These are phyloP conservation scores for Omphalotus olearius DNA, from an alignment of 1,284 basidiomycete genomes.

Conservation along the genomic window DNA sequence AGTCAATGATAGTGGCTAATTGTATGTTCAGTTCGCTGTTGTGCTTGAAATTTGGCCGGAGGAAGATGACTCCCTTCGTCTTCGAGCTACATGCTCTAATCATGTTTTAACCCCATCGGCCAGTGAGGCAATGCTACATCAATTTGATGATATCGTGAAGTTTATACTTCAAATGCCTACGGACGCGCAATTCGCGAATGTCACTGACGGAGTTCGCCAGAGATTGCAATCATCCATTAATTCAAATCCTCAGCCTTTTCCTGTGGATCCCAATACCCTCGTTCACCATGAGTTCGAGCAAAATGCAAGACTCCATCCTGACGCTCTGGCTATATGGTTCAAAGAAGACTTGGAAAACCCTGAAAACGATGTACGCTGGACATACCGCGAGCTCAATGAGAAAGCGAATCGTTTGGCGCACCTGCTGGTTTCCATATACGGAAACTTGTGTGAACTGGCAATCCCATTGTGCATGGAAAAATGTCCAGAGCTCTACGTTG, in stretches of 20 bases:
- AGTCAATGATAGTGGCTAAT: neutral
- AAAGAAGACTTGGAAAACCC: conserved; percentile 8
- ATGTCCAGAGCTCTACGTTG: conserved; percentile 11
- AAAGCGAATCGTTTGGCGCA: conserved; percentile 11
- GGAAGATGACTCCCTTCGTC: conserved; percentile 9
- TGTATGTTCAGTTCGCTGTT: conserved; percentile 1
- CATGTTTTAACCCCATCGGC: conserved; percentile 10
- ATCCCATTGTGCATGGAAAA: conserved; percentile 14
- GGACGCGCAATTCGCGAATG: neutral
- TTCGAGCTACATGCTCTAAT: conserved; percentile 9
- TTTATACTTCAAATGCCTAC: conserved; percentile 2
- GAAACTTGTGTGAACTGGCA: conserved; percentile 11
- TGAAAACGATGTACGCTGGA: conserved; percentile 6
- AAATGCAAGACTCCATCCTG: conserved; percentile 3
- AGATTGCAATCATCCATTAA: conserved; percentile 9
- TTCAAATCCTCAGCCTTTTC: neutral
- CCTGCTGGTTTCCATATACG: conserved; percentile 5
- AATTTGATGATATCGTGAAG: conserved; percentile 10
- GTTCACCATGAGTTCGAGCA: conserved; percentile 13
- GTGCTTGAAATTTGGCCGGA: conserved; percentile 11
- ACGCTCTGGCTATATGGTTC: conserved; percentile 10
- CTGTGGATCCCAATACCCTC: conserved; percentile 4
- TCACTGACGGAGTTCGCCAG: neutral
- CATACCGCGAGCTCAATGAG: conserved; percentile 8
- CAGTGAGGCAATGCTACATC: conserved; percentile 5